Evolutionary conservation across 768 basidiomycete species (phyloP).

Genomic region (Saitozyma podzolica): DNA sequence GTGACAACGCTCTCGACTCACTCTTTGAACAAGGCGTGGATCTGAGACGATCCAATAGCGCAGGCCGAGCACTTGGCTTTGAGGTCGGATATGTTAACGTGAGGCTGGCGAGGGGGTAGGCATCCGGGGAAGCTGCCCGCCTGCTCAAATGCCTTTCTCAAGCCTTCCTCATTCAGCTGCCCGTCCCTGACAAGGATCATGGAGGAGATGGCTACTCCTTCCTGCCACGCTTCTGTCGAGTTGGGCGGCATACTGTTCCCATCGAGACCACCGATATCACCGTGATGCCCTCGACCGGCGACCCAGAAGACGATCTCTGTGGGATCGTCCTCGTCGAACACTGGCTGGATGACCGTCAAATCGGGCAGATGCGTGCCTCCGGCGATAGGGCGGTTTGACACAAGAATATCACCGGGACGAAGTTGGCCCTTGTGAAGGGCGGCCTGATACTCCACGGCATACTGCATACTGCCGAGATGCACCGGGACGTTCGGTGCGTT

Average conservation of each 20-base stretch:
- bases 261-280: slow-evolving; percentile 13
- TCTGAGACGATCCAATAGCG: slow-evolving; percentile 25
- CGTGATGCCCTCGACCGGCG: slow-evolving; percentile 14
- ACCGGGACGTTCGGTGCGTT: slow-evolving; percentile 28
- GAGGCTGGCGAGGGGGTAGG: slow-evolving; percentile 28
- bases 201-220: slow-evolving; percentile 14
- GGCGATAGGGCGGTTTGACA: slow-evolving; percentile 12
- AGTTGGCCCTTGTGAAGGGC: slow-evolving; percentile 15
- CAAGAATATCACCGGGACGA: slow-evolving; percentile 13
- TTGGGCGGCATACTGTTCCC: slow-evolving; percentile 22
- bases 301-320: slow-evolving; percentile 18
- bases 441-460: slow-evolving; percentile 15
- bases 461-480: slow-evolving; percentile 16
- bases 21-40: too few relatives aligned
- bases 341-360: slow-evolving; percentile 12
- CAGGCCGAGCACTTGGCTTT: slow-evolving; percentile 33
- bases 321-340: slow-evolving; percentile 11
- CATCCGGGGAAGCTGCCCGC: slow-evolving; percentile 34
- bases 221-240: slow-evolving; percentile 20
- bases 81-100: slow-evolving; percentile 31
- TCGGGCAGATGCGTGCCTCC: slow-evolving; percentile 18
- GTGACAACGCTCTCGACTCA: too few relatives aligned
- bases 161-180: slow-evolving; percentile 25
- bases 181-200: slow-evolving; percentile 15
- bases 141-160: slow-evolving; percentile 25